Base-by-base conservation (phyloP, 345 rosid species). In the Syzygium grande region DNA sequence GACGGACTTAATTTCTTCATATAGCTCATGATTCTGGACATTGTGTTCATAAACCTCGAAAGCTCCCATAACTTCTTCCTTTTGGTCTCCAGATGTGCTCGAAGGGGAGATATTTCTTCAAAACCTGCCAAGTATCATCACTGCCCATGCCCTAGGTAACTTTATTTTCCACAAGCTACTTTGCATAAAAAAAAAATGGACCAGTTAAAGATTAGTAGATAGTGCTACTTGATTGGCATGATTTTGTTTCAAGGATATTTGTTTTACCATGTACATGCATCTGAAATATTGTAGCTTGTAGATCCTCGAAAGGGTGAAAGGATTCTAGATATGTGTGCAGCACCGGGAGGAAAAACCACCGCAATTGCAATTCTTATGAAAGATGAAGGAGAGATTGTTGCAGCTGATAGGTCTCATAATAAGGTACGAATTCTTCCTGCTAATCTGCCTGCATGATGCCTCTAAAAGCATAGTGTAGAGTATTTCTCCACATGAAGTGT, bases 291-390 rank as follows among this genome's bases (percentile, higher is more conserved):
- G 29, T 89, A 94, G 99, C 85, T 58, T 61, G 34, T 90, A 96
- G 99, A 98, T 95, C 99, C 99, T 94, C 96, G 94, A 59, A 96
- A 88, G 90, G 99, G 99, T 87, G 99, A 98, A 90, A 92, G 96
- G 58, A 90, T 98, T 90, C 89, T 98, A 89, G 99, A 98, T 92
- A 98, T 96, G 99, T 98, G 99, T 88, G 99, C 99, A 83, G 99
- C 99, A 59, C 99, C 99, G 2, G 99, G 99, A 89, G 99, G 99
- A 86, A 98, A 98, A 89, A 98, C 99, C 85, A 96, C 99, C 79
- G 98, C 97, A 87, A 94, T 96, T 89, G 98, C 99, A 84, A 92
- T 92, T 77, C 93, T 98, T 88, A 96, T 98, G 98, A 93, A 95
- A 88, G 96, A 95, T 92, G 94, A 95, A 87, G 99, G 99, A 88